These are phyloP conservation scores for Ceratobasidium sp. DNA, from an alignment of 1,284 basidiomycete species.

Conservation along the genomic window DNA sequence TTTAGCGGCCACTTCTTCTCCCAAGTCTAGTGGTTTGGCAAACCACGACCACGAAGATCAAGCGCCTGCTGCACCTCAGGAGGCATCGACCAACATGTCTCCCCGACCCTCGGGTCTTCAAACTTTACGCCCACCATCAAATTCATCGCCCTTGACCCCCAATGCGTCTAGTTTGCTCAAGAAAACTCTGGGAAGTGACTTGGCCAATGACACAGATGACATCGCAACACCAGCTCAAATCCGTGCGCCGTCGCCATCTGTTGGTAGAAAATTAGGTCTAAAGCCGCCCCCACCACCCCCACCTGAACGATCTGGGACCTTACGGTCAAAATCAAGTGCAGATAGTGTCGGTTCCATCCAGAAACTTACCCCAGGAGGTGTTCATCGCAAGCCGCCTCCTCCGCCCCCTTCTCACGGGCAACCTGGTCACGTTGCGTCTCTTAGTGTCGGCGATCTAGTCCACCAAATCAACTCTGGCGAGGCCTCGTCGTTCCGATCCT, in stretches of 20 bases:
- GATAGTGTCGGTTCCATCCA: conserved; percentile 21
- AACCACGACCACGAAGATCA: conserved; percentile 13
- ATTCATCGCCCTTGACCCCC: neutral
- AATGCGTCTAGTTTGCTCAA: conserved; percentile 4
- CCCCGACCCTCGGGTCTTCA: conserved; percentile 15
- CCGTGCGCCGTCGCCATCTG: conserved; percentile 1
- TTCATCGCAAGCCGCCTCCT: conserved; percentile 31
- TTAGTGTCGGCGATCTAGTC: conserved; percentile 28
- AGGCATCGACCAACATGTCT: neutral
- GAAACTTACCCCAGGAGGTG: conserved; percentile 16
- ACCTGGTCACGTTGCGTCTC: conserved; percentile 20
- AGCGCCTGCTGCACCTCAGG: neutral
- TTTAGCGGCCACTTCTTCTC: conserved; percentile 12
- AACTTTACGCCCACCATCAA: conserved; percentile 4
- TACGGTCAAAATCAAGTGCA: conserved; percentile 15
- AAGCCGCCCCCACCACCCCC: conserved; percentile 29
- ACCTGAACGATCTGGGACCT: conserved; percentile 3
- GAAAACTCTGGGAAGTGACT: conserved; percentile 15
- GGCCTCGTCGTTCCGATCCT: conserved; percentile 13
- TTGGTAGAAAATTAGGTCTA: conserved; percentile 14
- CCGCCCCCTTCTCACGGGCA: conserved; percentile 2
- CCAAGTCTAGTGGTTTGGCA: neutral
- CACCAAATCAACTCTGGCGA: conserved; percentile 8
- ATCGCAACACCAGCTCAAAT: neutral
- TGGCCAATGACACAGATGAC: conserved; percentile 15